Base-by-base conservation (phyloP, 805 yeast species). In the Saccharomycopsis sp. region DNA sequence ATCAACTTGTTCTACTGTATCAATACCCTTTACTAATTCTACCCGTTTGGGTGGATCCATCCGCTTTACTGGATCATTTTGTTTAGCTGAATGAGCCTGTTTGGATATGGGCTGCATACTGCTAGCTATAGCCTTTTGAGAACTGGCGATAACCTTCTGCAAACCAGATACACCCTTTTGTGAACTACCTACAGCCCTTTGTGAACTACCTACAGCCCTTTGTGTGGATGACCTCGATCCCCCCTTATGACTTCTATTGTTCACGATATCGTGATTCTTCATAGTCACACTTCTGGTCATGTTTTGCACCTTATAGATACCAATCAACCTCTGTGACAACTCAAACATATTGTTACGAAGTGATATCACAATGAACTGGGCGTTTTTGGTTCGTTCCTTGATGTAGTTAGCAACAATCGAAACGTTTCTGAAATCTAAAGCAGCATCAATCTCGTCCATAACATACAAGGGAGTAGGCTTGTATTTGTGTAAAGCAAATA, bases 381-480 rank as follows among this genome's bases (percentile, higher is more conserved):
- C 99, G 71, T 92, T 90, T 72, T 88, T 89, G 1, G 99, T 95
- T 54, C 97, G 78, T 66, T 91, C 97, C 67, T 91, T 91, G 69
- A 94, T 94, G 69, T 94, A 95, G 67, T 91, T 92, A 2, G 99
- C 99, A 54, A 94, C 97, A 72, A 94, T 94, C 12, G 97, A 90
- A 37, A 94, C 99, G 66, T 94, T 94, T 69, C 97, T 78, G 73
- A 94, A 94, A 74, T 94, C 99, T 63, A 94, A 79, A 1, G 99
- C 99, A 0, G 99, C 99, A 74, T 94, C 99, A 64, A 94, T 94
- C 73, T 94, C 99, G 74, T 94, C 99, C 99, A 94, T 94, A 41
- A 94, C 98, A 69, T 94, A 94, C 53, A 94, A 73, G 3, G 99
- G 99, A 0, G 99, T 94, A 0, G 99, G 99, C 69, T 90, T 94